These are phyloP conservation scores for Paragyromitra xinjiangensis DNA, from an alignment of 495 filamentous ascomycete species.

Conservation along the genomic window DNA sequence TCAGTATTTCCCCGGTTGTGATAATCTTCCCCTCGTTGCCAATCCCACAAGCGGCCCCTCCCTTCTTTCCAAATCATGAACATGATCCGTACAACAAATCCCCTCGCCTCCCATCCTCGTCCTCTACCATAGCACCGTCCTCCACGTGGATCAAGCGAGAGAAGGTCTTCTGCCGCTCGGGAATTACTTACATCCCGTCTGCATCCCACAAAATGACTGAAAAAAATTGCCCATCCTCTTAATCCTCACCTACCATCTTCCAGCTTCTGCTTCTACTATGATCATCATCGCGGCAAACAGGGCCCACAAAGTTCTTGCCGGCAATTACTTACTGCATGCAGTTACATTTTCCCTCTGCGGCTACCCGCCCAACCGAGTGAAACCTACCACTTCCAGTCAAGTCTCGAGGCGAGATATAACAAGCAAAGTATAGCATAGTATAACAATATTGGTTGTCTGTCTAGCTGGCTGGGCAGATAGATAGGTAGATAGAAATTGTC, in stretches of 20 bases:
- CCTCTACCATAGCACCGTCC: not conserved
- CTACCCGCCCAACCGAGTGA: conserved; percentile 45
- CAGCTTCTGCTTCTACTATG: not conserved
- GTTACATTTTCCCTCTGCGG: conserved; percentile 45
- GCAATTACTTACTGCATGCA: conserved; percentile 45
- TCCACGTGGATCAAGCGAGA: conserved; percentile 39
- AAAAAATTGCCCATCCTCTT: conserved; percentile 23
- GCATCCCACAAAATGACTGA: conserved; percentile 21
- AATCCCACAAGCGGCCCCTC: not conserved
- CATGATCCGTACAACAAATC: conserved; percentile 1
- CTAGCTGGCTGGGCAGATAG: conserved; percentile 15
- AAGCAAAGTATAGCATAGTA: conserved; percentile 30
- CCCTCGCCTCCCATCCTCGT: conserved; percentile 1
- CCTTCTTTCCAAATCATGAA: not conserved
- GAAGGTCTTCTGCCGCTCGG: conserved; percentile 28
- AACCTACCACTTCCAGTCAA: conserved; percentile 34
- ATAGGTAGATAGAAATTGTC: conserved; percentile 15
- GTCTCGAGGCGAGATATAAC: conserved; percentile 33
- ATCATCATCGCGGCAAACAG: conserved; percentile 44
- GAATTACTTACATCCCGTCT: conserved; percentile 46
- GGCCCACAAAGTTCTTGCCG: conserved; percentile 21
- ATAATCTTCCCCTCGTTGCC: not conserved
- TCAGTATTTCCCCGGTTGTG: conserved; percentile 29
- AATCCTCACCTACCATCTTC: conserved; percentile 17
- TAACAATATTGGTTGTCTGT: conserved; percentile 11